phyloP scores from a whole-genome alignment of 208 protist genomes.

The Trypanosoma conorhini region DNA sequence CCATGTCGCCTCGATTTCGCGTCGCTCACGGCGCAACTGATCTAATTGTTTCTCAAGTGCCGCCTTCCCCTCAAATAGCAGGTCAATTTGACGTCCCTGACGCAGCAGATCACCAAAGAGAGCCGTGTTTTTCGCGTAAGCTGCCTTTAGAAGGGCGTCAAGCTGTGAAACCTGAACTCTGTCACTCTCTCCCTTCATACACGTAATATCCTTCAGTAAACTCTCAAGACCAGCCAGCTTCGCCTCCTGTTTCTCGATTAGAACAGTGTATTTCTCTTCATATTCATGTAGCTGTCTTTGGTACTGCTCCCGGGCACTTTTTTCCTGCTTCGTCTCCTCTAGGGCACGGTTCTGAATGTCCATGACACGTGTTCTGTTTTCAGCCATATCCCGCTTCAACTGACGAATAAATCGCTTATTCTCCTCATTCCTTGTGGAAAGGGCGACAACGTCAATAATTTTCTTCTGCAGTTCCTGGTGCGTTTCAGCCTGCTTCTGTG shows the following conservation, averaged over 20 bases:
- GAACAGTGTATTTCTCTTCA: conserved; percentile 49
- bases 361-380: conserved; percentile 78
- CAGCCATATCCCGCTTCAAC: conserved; percentile 85
- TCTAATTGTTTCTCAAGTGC: conserved; percentile 69
- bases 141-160: conserved; percentile 76
- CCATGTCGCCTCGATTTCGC: conserved; percentile 56
- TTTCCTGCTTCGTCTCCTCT: conserved; percentile 61
- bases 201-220: conserved; percentile 73
- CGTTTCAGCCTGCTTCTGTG: conserved; percentile 66
- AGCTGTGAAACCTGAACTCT: conserved; percentile 76
- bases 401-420: conserved; percentile 91
- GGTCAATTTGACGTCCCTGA: conserved; percentile 72
- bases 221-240: conserved; percentile 72
- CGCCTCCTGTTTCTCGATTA: conserved; percentile 62
- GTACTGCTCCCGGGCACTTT: conserved; percentile 48
- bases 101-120: conserved; percentile 84
- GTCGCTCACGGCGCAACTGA: conserved; percentile 54
- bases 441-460: conserved; percentile 86
- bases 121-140: conserved; percentile 84
- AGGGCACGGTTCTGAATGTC: conserved; percentile 78
- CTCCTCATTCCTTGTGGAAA: conserved; percentile 87
- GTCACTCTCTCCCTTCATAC: conserved; percentile 55
- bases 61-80: conserved; percentile 64
- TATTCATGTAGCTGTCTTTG: conserved; percentile 63
- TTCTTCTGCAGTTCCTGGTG: conserved; percentile 81